Percentiles rank a stretch among this genome's conserved stretches.
These are phyloP conservation scores for Phoma sp. DNA, from an alignment of 2,329 filamentous ascomycete genomes.

Conservation along the genomic window DNA sequence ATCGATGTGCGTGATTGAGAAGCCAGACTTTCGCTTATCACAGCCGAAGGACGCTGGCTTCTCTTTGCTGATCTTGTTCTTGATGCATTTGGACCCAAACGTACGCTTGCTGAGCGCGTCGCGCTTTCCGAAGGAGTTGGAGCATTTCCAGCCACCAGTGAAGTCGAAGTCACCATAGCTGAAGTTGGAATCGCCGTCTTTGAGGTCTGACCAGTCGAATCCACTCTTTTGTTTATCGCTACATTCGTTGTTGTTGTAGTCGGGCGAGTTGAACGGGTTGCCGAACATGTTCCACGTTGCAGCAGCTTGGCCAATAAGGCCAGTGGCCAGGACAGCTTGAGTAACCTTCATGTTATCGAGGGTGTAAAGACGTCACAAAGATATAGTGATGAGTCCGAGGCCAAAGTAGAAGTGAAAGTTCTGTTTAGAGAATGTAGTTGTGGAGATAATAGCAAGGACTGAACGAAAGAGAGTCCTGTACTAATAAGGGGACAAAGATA, in stretches of 20 bases:
- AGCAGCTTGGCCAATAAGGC: conserved; percentile 54
- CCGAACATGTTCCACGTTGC: conserved; percentile 59
- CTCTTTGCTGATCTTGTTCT: conserved; percentile 57
- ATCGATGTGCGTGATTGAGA: conserved; percentile 79
- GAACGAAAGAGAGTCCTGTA: conserved; percentile 30
- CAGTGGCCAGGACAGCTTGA: conserved; percentile 54
- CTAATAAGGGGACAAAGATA: conserved; percentile 47
- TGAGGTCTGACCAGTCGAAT: conserved; percentile 73
- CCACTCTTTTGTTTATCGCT: conserved; percentile 70
- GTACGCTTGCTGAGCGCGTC: conserved; percentile 58
- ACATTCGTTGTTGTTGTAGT: conserved; percentile 80
- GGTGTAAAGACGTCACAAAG: not conserved
- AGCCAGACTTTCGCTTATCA: conserved; percentile 55
- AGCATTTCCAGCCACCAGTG: conserved; percentile 71
- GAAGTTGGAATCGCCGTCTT: conserved; percentile 56
- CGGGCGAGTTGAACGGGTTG: conserved; percentile 68
- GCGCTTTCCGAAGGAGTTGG: conserved; percentile 66
- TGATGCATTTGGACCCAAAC: conserved; percentile 52
- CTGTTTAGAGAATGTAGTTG: conserved; percentile 32
- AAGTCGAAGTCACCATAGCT: conserved; percentile 72
- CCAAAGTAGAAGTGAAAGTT: conserved; percentile 18
- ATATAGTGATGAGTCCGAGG: conserved; percentile 18
- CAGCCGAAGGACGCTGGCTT: conserved; percentile 72
- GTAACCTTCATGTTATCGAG: conserved; percentile 51
- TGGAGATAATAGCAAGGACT: conserved; percentile 23